Percentiles rank a stretch among this genome's conserved stretches.
These are phyloP conservation scores for Backusella sp. DNA, from an alignment of 192 early-diverging fungal species.

Conservation along the genomic window DNA sequence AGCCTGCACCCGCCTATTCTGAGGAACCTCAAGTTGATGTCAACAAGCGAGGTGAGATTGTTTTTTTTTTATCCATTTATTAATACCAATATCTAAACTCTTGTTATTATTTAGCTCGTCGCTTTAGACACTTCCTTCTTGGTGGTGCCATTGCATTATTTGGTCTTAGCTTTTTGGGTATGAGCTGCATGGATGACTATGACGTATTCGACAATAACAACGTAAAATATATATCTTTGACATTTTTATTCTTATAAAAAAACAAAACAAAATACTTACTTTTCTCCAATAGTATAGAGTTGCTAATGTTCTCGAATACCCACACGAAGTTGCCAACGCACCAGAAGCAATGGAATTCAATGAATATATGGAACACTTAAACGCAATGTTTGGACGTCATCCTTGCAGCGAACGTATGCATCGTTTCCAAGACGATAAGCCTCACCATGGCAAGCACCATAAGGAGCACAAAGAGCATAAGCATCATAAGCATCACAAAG, in stretches of 20 bases:
- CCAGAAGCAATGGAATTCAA: not conserved
- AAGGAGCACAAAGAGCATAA: not conserved
- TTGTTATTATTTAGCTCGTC: not conserved
- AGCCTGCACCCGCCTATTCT: not conserved
- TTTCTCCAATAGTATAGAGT: not conserved
- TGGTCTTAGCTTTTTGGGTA: not conserved
- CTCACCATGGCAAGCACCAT: not conserved
- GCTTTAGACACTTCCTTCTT: not conserved
- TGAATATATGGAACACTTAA: not conserved
- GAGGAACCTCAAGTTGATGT: not conserved
- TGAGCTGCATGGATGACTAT: not conserved
- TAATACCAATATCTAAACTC: too few relatives aligned
- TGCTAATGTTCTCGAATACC: not conserved
- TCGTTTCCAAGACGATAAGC: not conserved
- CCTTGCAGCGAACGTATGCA: not conserved
- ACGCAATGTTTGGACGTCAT: not conserved
- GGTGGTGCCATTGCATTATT: conserved; percentile 11
- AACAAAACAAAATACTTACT: too few relatives aligned
- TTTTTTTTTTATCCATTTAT: not conserved
- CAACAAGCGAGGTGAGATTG: not conserved
- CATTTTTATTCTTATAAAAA: too few relatives aligned
- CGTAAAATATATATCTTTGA: not conserved
- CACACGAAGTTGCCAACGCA: not conserved
- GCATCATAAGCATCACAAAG: not conserved
- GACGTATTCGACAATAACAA: not conserved